Evolutionary conservation across 805 yeast genomes (phyloP).

Genomic region (Yarrowia bubula): DNA sequence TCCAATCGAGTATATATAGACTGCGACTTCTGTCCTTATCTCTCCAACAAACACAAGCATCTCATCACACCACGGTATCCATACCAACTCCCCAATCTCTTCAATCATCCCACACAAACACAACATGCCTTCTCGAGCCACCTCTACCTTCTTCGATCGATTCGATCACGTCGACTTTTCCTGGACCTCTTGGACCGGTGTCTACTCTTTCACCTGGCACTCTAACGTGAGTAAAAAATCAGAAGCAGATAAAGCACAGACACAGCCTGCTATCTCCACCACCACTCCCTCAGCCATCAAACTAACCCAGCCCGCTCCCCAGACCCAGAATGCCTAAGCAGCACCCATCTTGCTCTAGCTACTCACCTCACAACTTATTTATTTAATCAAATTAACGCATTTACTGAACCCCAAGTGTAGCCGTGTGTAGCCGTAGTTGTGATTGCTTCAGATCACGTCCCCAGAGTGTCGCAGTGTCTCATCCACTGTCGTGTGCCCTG

Average conservation of each 20-base stretch:
- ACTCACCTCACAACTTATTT: not conserved
- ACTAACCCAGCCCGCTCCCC: not conserved
- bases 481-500: not conserved
- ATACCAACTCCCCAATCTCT: not conserved
- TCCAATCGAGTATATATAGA: conserved; percentile 3
- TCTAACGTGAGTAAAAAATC: not conserved
- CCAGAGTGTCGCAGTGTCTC: too few relatives aligned
- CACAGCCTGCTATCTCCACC: not conserved
- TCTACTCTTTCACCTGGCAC: conserved; percentile 23
- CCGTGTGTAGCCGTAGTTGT: not conserved
- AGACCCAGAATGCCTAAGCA: conserved; percentile 3
- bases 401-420: not conserved
- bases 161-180: conserved; percentile 22
- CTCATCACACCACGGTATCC: not conserved
- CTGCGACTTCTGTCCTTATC: not conserved
- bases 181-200: conserved; percentile 7
- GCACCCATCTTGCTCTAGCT: not conserved
- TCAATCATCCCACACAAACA: not conserved
- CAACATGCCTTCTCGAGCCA: conserved; percentile 26
- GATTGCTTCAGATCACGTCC: not conserved
- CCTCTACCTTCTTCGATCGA: conserved; percentile 20
- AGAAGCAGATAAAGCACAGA: too few relatives aligned
- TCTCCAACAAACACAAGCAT: not conserved
- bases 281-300: too few relatives aligned
- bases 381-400: not conserved